Conservation (phyloP, 768 basidiomycete species). For the Hirschioporus abietinus region DNA sequence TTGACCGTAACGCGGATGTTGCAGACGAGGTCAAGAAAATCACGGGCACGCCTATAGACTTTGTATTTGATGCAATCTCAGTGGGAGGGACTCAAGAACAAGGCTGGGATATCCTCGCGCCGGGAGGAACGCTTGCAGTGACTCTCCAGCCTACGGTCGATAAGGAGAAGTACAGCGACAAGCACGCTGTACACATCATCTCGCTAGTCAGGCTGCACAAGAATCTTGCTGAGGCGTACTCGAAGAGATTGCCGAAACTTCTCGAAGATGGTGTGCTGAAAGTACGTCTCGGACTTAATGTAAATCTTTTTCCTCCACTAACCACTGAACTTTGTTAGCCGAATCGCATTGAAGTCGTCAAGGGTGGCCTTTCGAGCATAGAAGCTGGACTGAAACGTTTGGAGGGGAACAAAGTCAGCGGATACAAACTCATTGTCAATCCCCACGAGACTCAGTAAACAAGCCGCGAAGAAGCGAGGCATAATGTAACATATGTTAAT, state of each 20-base stretch:
- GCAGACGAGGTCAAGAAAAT: constrained; percentile 16
- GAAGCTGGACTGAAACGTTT: constrained; percentile 17
- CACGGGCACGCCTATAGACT: constrained; percentile 12
- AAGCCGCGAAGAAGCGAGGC: neutral
- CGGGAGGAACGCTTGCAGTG: constrained; percentile 13
- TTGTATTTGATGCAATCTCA: constrained; percentile 16
- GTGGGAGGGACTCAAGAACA: constrained; percentile 11
- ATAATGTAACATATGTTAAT: neutral
- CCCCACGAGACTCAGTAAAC: constrained; percentile 20
- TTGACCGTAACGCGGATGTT: constrained; percentile 13
- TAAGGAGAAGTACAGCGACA: neutral
- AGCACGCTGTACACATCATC: neutral
- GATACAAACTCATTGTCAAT: constrained; percentile 19
- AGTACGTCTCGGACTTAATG: neutral
- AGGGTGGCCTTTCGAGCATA: constrained; percentile 20
- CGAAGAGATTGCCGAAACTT: neutral
- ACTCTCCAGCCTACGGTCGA: constrained; percentile 3
- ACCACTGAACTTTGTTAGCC: constrained; percentile 14
- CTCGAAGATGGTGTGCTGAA: neutral
- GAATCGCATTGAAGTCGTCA: constrained; percentile 21
- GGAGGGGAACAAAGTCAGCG: constrained; percentile 19
- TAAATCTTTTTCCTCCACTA: neutral
- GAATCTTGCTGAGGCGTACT: neutral
- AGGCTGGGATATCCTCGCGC: constrained; percentile 13
- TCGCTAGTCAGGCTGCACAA: neutral